Conservation (phyloP, 148 eudicot species). For the Chenopodium suecicum region DNA sequence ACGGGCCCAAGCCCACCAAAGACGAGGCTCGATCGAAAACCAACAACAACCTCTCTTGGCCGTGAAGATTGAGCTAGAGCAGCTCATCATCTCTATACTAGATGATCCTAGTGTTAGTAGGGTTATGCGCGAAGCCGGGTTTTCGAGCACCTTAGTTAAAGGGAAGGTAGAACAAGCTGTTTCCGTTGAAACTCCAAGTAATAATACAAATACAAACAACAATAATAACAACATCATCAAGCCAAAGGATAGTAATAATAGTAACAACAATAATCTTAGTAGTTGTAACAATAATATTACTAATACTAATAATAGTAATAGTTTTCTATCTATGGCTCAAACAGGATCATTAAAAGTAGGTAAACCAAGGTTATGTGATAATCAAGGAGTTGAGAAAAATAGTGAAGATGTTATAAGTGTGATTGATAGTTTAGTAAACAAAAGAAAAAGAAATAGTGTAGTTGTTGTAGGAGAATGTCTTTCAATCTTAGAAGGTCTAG, state of each 20-base stretch:
- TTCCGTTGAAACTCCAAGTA: slow-evolving; percentile 40
- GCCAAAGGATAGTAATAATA: slow-evolving; percentile 22
- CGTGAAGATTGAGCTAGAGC: slow-evolving; percentile 76
- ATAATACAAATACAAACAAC: neutral
- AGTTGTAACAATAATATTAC: neutral
- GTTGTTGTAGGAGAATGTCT: slow-evolving; percentile 69
- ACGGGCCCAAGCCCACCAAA: slow-evolving; percentile 86
- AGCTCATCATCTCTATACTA: slow-evolving; percentile 75
- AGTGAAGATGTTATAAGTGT: slow-evolving; percentile 51
- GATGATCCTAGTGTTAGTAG: slow-evolving; percentile 98
- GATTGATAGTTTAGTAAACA: slow-evolving; percentile 46
- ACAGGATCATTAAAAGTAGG: slow-evolving; percentile 1
- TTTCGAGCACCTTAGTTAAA: slow-evolving; percentile 79
- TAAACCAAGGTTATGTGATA: slow-evolving; percentile 26
- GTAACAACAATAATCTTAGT: neutral
- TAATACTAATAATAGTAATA: neutral
- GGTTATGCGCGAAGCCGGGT: slow-evolving; percentile 88
- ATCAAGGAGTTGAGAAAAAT: slow-evolving; percentile 22
- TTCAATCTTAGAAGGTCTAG: slow-evolving; percentile 45
- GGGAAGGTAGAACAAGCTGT: slow-evolving; percentile 68
- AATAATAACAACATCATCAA: slow-evolving; percentile 22
- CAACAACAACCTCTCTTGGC: slow-evolving; percentile 75
- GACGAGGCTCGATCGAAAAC: slow-evolving; percentile 67
- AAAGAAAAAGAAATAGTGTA: slow-evolving; percentile 45
- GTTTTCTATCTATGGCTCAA: slow-evolving; percentile 16